Conservation (phyloP, 2,329 filamentous ascomycete genomes). For the Curvularia verruculosa region DNA sequence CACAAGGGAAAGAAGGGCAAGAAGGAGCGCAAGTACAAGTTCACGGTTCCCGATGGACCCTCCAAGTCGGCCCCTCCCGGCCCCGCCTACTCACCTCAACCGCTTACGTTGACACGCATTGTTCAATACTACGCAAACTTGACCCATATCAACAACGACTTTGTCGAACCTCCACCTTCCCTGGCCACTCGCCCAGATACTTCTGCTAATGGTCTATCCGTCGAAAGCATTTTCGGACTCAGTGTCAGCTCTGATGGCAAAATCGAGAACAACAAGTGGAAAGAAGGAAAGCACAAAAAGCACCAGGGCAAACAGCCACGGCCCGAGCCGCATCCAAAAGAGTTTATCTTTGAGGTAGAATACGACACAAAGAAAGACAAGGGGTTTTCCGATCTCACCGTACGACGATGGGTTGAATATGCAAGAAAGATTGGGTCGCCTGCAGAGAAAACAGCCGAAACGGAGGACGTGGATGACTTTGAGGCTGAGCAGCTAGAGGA, state of each 20-base stretch:
- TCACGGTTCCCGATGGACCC: conserved; percentile 70
- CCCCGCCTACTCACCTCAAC: conserved; percentile 86
- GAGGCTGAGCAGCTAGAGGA: no score
- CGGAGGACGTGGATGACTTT: conserved; percentile 24
- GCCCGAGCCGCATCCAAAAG: conserved; percentile 63
- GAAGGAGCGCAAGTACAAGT: conserved; percentile 53
- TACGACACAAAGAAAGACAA: conserved; percentile 83
- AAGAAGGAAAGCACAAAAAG: conserved; percentile 68
- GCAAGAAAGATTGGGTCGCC: conserved; percentile 76
- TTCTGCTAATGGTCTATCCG: conserved; percentile 16
- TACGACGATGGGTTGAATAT: conserved; percentile 78
- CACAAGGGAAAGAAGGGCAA: conserved; percentile 58
- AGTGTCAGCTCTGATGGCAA: conserved; percentile 35
- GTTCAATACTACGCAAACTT: conserved; percentile 94
- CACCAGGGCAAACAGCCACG: conserved; percentile 56
- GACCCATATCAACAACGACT: conserved; percentile 83
- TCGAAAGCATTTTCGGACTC: conserved; percentile 33
- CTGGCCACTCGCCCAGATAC: not conserved
- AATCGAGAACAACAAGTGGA: conserved; percentile 58
- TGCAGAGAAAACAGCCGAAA: conserved; percentile 20
- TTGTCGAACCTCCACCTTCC: conserved; percentile 38
- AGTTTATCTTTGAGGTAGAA: conserved; percentile 79
- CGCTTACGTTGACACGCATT: conserved; percentile 78
- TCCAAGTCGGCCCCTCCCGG: conserved; percentile 76
- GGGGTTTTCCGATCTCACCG: conserved; percentile 82